Conservation (phyloP, 495 filamentous ascomycete genomes). For the Aspergillus nanangensis region DNA sequence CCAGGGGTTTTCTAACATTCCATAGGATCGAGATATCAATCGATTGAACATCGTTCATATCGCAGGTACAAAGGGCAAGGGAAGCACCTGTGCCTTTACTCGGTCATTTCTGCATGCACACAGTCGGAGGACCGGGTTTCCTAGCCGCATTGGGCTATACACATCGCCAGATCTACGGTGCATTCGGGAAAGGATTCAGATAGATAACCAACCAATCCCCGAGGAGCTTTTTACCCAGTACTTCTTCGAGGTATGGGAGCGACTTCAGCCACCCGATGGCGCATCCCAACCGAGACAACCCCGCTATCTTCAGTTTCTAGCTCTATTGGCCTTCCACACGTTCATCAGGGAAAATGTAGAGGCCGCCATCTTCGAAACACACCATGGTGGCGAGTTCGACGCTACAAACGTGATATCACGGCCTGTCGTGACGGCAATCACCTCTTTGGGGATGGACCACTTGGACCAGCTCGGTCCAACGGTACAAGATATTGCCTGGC, state of each 20-base stretch:
- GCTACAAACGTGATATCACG: conserved; percentile 72
- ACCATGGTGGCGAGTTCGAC: conserved; percentile 82
- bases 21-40: conserved; percentile 23
- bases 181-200: conserved; percentile 61
- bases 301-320: conserved; percentile 59
- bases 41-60: conserved; percentile 42
- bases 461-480: conserved; percentile 66
- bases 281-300: conserved; percentile 28
- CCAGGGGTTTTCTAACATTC: background rate
- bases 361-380: conserved; percentile 71
- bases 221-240: conserved; percentile 52
- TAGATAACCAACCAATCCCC: conserved; percentile 49
- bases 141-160: conserved; percentile 54
- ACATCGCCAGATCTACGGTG: conserved; percentile 61
- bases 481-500: conserved; percentile 81
- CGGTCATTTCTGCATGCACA: conserved; percentile 32
- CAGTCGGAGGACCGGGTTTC: conserved; percentile 25
- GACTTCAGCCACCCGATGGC: conserved; percentile 26
- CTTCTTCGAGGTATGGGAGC: conserved; percentile 65
- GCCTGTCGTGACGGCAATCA: conserved; percentile 66
- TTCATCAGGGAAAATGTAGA: conserved; percentile 69
- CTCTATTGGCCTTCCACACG: conserved; percentile 70
- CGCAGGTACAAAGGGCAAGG: conserved; percentile 50
- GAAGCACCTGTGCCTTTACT: conserved; percentile 46
- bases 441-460: conserved; percentile 78